A percentile compares a stretch with the other conserved stretches of the same genome.
These are phyloP conservation scores for Solanum stenotomum DNA, from an alignment of 257 asterid species.

Conservation along the genomic window DNA sequence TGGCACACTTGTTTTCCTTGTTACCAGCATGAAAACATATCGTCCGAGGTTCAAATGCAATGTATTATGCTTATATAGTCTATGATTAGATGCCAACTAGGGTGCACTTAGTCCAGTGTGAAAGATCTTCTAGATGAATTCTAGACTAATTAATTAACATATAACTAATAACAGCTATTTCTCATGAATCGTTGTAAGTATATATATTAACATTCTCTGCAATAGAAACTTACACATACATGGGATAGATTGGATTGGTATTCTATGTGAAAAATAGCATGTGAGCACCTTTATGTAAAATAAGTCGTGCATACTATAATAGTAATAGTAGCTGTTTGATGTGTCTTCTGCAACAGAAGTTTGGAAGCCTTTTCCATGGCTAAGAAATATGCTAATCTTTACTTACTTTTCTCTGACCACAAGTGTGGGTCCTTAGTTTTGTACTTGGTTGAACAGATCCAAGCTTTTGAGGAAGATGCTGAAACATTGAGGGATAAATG, in stretches of 20 bases:
- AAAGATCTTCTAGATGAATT: neutral
- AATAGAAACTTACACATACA: neutral
- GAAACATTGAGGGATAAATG: conserved; percentile 73
- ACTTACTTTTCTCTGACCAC: neutral
- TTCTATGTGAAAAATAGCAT: neutral
- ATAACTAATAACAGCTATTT: neutral
- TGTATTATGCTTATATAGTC: neutral
- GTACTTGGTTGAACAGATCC: conserved; percentile 56
- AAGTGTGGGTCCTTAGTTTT: conserved; percentile 8
- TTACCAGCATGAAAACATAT: neutral
- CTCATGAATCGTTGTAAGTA: neutral
- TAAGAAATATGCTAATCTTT: neutral
- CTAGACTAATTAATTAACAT: neutral
- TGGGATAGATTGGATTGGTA: neutral
- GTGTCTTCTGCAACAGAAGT: neutral
- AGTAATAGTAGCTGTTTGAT: neutral
- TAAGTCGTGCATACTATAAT: neutral
- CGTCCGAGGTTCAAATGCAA: neutral
- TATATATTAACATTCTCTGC: neutral
- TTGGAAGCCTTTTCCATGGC: neutral
- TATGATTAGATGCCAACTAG: neutral
- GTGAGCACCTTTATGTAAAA: neutral
- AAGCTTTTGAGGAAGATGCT: conserved; percentile 79
- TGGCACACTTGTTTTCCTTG: neutral
- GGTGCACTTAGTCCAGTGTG: neutral